Conservation (phyloP, 805 yeast genomes). For the Schwanniomyces occidentalis region DNA sequence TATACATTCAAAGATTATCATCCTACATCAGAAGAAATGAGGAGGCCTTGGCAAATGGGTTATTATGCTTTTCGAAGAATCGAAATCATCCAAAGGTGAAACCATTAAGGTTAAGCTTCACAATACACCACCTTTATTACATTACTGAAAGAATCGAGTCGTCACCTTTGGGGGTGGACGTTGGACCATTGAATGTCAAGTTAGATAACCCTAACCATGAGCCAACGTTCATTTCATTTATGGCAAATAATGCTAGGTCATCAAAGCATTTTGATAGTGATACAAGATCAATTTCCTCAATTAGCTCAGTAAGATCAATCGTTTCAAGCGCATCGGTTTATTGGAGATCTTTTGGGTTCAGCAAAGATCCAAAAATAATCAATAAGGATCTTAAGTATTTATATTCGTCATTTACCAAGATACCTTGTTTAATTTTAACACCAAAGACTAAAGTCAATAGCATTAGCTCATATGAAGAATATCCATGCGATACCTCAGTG, state of each 20-base stretch:
- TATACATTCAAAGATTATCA: constrained; percentile 54
- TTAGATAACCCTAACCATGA: constrained; percentile 57
- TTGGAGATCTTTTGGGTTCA: constrained; percentile 37
- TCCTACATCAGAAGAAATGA: constrained; percentile 56
- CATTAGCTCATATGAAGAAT: constrained; percentile 65
- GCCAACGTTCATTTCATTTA: constrained; percentile 57
- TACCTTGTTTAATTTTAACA: constrained; percentile 62
- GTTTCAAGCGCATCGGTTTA: constrained; percentile 43
- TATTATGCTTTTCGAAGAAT: constrained; percentile 51
- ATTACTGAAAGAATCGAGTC: constrained; percentile 57
- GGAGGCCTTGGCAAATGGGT: constrained; percentile 58
- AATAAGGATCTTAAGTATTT: constrained; percentile 56
- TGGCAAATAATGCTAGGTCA: constrained; percentile 54
- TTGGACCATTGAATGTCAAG: constrained; percentile 64
- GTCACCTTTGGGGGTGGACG: constrained; percentile 46
- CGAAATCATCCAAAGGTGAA: constrained; percentile 32
- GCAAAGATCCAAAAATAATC: constrained; percentile 43
- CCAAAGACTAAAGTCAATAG: constrained; percentile 59
- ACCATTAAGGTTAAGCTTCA: constrained; percentile 57
- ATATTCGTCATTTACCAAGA: constrained; percentile 62
- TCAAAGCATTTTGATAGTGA: constrained; percentile 43
- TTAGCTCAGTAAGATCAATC: constrained; percentile 55
- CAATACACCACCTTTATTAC: constrained; percentile 64
- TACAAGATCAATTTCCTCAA: constrained; percentile 54
- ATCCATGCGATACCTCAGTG: constrained; percentile 69